Evolutionary conservation across 2,329 filamentous ascomycete genomes (phyloP).

Genomic region (Fusarium agapanthi): DNA sequence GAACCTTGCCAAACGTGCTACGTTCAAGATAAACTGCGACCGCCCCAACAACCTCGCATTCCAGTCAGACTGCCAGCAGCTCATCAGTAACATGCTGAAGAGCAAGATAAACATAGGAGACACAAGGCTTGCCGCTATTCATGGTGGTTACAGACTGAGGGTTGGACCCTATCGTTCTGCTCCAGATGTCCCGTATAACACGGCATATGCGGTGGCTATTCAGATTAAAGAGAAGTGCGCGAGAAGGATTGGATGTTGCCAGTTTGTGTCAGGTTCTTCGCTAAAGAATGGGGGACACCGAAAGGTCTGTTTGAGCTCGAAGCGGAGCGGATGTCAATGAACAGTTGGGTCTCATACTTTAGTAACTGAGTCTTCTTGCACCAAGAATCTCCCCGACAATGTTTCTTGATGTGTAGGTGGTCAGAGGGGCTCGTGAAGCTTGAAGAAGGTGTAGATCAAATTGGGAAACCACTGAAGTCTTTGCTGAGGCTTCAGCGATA

Average conservation of each 20-base stretch:
- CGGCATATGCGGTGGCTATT: neutral
- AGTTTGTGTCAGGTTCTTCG: neutral
- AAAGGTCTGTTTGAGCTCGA: neutral
- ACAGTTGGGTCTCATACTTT: neutral
- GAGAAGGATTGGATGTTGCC: neutral
- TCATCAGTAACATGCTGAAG: neutral
- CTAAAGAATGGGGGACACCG: neutral
- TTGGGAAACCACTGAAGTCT: neutral
- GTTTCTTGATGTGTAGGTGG: fast-evolving
- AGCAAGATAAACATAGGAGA: neutral
- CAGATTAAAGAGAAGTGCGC: neutral
- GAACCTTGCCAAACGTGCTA: neutral
- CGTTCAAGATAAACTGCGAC: neutral
- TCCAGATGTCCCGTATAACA: neutral
- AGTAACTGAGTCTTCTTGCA: too few species aligned
- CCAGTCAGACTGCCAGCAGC: neutral
- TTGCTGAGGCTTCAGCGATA: too few species aligned
- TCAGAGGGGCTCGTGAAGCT: neutral
- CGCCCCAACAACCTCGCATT: neutral
- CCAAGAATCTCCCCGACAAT: neutral
- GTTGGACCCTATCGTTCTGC: neutral
- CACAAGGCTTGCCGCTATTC: neutral
- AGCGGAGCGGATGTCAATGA: neutral
- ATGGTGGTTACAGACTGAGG: neutral
- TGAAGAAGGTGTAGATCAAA: neutral